These are phyloP conservation scores for Lasiosphaeriaceae sp. DNA, from an alignment of 495 filamentous ascomycete species.

Conservation along the genomic window DNA sequence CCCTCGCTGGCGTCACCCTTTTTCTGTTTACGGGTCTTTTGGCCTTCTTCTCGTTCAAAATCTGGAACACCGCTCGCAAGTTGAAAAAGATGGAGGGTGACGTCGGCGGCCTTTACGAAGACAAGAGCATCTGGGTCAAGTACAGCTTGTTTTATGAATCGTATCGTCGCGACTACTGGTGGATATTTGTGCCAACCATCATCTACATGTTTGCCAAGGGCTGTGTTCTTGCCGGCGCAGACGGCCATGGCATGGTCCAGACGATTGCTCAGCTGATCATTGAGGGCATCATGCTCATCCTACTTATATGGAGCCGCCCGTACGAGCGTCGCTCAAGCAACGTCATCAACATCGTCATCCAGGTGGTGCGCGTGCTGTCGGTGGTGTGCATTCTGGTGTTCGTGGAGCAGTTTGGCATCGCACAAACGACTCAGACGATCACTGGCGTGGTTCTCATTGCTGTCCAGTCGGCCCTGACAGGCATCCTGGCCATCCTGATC, in stretches of 20 bases:
- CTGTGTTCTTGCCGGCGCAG: constrained; percentile 77
- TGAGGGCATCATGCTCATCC: constrained; percentile 63
- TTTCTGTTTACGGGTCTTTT: constrained; percentile 74
- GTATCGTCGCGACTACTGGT: constrained; percentile 92
- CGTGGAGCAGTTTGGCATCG: constrained; percentile 86
- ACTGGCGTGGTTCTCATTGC: constrained; percentile 84
- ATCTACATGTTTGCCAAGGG: constrained; percentile 91
- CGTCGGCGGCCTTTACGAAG: constrained; percentile 67
- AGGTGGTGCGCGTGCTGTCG: constrained; percentile 89
- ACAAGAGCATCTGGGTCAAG: constrained; percentile 88
- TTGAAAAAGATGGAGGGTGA: constrained; percentile 77
- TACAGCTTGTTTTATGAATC: constrained; percentile 97
- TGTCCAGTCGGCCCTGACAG: constrained; percentile 81
- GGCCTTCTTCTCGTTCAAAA: constrained; percentile 74
- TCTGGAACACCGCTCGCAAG: constrained; percentile 69
- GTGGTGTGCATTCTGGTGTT: constrained; percentile 88
- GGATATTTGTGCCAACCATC: constrained; percentile 89
- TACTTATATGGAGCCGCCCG: constrained; percentile 81
- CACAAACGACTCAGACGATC: constrained; percentile 92
- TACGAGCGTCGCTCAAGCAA: constrained; percentile 82
- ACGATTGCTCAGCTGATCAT: constrained; percentile 73
- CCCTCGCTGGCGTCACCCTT: constrained; percentile 79
- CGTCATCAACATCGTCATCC: constrained; percentile 91
- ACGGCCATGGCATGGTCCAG: constrained; percentile 83
- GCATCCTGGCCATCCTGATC: constrained; percentile 81